Evolutionary conservation across 345 rosid genomes (phyloP).

Genomic region (Cardamine chenopodiifolia): DNA sequence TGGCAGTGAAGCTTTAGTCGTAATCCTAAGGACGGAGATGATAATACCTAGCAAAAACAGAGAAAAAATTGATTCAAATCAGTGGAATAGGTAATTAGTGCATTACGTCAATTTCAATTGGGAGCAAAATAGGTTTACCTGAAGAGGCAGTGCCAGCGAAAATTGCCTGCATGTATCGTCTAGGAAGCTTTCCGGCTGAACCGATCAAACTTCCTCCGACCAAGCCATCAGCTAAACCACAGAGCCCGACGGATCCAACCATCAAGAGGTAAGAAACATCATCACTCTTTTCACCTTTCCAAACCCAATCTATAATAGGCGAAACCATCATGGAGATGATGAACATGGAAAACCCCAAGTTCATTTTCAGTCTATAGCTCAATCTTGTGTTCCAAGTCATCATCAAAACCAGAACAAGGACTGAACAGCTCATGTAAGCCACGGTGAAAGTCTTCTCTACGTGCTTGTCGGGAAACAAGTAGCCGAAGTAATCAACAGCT

Average conservation of each 20-base stretch:
- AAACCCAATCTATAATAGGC: conserved; percentile 67
- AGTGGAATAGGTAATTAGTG: background rate
- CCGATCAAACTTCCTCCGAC: conserved; percentile 87
- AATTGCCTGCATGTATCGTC: conserved; percentile 90
- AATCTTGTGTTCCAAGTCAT: conserved; percentile 57
- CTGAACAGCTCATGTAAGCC: conserved; percentile 84
- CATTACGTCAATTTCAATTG: background rate
- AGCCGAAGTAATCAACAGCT: conserved; percentile 79
- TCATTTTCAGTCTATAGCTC: conserved; percentile 66
- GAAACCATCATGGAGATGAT: conserved; percentile 70
- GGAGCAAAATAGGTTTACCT: conserved; percentile 48
- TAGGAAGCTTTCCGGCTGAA: conserved; percentile 86
- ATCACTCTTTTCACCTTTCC: conserved; percentile 37
- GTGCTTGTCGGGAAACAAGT: conserved; percentile 69
- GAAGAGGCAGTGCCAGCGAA: conserved; percentile 97
- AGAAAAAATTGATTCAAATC: background rate
- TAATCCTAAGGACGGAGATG: conserved; percentile 70
- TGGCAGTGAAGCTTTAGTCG: conserved; percentile 83
- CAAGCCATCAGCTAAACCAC: conserved; percentile 92
- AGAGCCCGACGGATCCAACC: conserved; percentile 66
- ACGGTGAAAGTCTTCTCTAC: conserved; percentile 86
- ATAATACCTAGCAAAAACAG: conserved; percentile 59
- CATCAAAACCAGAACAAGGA: conserved; percentile 62
- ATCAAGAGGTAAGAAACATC: conserved; percentile 51
- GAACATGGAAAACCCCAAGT: conserved; percentile 78